A percentile compares a stretch with the other conserved stretches of the same genome.
Evolutionary conservation across 495 filamentous ascomycete genomes (phyloP).

Genomic region (Rhizodiscina lignyota): DNA sequence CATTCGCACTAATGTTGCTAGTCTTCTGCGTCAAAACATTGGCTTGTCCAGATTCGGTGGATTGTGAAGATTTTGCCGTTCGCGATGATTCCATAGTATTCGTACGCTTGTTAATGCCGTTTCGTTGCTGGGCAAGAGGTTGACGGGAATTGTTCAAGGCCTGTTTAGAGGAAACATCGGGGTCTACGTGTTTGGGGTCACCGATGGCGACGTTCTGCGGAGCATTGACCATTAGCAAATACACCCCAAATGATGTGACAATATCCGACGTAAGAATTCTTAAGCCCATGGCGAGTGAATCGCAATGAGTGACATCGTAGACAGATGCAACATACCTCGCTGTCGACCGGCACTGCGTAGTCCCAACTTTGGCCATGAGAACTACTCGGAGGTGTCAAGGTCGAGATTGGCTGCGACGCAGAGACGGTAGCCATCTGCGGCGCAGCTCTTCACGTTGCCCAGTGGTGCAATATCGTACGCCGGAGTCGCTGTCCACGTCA

Average conservation of each 20-base stretch:
- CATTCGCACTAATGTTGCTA: conserved; percentile 35
- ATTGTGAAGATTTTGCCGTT: conserved; percentile 7
- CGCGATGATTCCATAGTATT: conserved; percentile 8
- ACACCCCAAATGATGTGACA: too few species aligned
- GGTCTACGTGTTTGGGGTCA: conserved; percentile 1
- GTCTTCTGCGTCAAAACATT: conserved; percentile 21
- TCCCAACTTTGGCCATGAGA: conserved; percentile 37
- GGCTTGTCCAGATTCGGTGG: conserved; percentile 10
- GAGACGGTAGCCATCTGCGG: conserved; percentile 1
- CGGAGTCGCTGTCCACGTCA: too few species aligned
- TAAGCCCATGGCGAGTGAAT: conserved; percentile 3
- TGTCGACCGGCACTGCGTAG: conserved; percentile 24
- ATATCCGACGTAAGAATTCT: too few species aligned
- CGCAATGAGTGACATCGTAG: conserved; percentile 8
- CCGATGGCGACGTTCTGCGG: neutral
- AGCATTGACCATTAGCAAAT: conserved; percentile 2
- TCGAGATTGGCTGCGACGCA: neutral
- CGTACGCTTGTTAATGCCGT: conserved; percentile 7
- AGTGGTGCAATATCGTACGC: too few species aligned
- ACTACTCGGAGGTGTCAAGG: conserved; percentile 33
- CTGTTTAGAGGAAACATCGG: conserved; percentile 9
- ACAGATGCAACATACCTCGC: conserved; percentile 16
- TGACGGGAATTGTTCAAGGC: conserved; percentile 7
- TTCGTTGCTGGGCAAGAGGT: conserved; percentile 11
- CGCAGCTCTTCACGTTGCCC: too few species aligned